Evolutionary conservation across 1,284 basidiomycete species (phyloP).

Genomic region (Tausonia pullulans): DNA sequence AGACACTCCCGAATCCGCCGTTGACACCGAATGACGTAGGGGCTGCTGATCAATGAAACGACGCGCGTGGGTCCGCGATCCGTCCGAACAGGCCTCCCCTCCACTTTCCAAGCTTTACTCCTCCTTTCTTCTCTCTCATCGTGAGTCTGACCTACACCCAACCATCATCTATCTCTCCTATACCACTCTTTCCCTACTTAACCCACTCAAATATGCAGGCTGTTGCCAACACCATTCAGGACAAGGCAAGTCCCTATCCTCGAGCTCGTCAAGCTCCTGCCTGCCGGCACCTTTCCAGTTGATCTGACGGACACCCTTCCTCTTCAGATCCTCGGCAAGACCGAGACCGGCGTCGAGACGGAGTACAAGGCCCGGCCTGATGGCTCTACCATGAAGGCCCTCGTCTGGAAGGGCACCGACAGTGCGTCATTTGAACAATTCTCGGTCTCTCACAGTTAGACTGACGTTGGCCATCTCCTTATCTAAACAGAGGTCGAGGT

Average conservation of each 20-base stretch:
- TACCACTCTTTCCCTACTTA: no score
- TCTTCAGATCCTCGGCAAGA: background rate
- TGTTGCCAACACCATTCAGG: conserved; percentile 34
- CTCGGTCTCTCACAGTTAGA: conserved; percentile 3
- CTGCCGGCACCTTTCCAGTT: conserved; percentile 9
- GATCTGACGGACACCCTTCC: background rate
- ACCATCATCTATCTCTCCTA: no score
- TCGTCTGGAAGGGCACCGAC: conserved; percentile 54
- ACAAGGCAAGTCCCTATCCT: conserved; percentile 8
- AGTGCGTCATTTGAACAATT: conserved; percentile 30
- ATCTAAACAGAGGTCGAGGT: conserved; percentile 29
- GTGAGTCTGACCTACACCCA: no score
- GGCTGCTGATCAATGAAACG: no score
- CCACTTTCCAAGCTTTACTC: no score
- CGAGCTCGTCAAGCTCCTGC: background rate
- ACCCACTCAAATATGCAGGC: conserved; percentile 17
- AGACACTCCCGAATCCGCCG: no score
- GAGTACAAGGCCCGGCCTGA: conserved; percentile 34
- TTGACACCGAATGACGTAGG: no score
- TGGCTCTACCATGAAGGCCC: conserved; percentile 52
- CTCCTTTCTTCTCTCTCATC: no score
- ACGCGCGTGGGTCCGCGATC: no score
- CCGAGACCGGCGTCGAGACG: conserved; percentile 35
- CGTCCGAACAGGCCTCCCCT: no score
- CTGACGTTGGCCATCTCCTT: background rate